Evolutionary conservation across 148 eudicot genomes (phyloP), one percentile per base, ranked within the genome.

Genomic region (Silene conica): DNA sequence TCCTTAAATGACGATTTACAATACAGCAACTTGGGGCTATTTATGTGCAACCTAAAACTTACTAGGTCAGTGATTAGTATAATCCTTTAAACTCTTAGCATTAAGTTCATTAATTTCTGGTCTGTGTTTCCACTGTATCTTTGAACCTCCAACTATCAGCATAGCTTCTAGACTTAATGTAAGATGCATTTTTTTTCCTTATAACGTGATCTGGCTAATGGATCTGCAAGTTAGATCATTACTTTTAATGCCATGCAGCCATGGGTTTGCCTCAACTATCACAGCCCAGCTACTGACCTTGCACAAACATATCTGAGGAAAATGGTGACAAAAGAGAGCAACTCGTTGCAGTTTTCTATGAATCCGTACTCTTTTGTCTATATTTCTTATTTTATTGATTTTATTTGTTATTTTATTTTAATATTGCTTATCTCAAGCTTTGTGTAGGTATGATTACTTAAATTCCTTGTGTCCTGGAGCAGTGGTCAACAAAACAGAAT

Each of bases 211-310:
- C 43, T 56, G 21, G n/a, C 41, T 19, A 58, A 59, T 31, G n/a
- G 12, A 21, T 55, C 54, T 45, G 34, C n/a, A 58, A 23, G n/a
- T 22, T 41, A 38, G 16, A 23, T 64, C 46, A 28, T 64, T 71
- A 26, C 72, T 31, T 23, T 5, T 73, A 23, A 65, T 78, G 66
- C 34, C 58, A 70, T 38, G 65, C 83, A 90, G 93, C 43, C 67
- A 21, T 93, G 98, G 98, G 38, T 92, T 67, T 79, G 87, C 26
- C 89, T 95, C 76, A 86, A 80, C 72, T 92, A 87, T 80, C 88
- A 86, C 84, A 80, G 86, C 68, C 77, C 88, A 43, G 70, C 73
- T 28, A 87, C 87, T 82, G 81, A 78, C 19, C 66, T 80, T 43
- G 81, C 97, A 66, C 72, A 78, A 69, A 75, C 71, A 80, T 89